These are phyloP conservation scores for Penicillium longicatenatum DNA, from an alignment of 495 filamentous ascomycete species.

Conservation along the genomic window DNA sequence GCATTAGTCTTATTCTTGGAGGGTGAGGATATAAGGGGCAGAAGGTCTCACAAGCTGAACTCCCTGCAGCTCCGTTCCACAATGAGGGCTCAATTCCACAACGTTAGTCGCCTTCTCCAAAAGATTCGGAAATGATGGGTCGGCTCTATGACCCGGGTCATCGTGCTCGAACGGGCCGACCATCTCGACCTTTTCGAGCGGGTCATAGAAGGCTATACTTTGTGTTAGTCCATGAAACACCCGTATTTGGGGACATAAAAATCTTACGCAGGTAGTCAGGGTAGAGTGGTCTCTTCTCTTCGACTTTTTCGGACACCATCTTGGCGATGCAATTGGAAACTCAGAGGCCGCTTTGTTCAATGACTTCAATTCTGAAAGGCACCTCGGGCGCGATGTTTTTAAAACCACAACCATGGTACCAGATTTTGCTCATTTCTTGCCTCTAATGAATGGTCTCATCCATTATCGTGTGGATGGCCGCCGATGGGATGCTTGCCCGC, in stretches of 20 bases:
- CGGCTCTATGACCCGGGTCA: slow-evolving; percentile 3
- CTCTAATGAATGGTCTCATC: no score
- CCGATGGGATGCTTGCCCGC: no score
- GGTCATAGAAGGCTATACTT: slow-evolving; percentile 7
- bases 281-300: slow-evolving; percentile 3
- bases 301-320: slow-evolving; percentile 6
- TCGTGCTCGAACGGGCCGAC: slow-evolving; percentile 6
- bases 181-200: slow-evolving; percentile 8
- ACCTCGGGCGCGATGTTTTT: no score
- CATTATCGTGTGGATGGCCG: no score
- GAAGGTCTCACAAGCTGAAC: not conserved
- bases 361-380: no score
- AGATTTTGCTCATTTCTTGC: no score
- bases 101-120: slow-evolving; percentile 1
- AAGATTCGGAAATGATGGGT: slow-evolving; percentile 1
- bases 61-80: slow-evolving; percentile 4
- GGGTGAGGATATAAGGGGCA: not conserved
- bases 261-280: slow-evolving; percentile 9
- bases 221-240: not conserved
- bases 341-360: no score
- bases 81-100: not conserved
- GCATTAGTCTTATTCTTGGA: no score
- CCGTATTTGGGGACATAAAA: not conserved
- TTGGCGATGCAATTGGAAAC: not conserved
- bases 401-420: no score